These are phyloP conservation scores for Spatholobus suberectus DNA, from an alignment of 306 rosid genomes.

Conservation along the genomic window DNA sequence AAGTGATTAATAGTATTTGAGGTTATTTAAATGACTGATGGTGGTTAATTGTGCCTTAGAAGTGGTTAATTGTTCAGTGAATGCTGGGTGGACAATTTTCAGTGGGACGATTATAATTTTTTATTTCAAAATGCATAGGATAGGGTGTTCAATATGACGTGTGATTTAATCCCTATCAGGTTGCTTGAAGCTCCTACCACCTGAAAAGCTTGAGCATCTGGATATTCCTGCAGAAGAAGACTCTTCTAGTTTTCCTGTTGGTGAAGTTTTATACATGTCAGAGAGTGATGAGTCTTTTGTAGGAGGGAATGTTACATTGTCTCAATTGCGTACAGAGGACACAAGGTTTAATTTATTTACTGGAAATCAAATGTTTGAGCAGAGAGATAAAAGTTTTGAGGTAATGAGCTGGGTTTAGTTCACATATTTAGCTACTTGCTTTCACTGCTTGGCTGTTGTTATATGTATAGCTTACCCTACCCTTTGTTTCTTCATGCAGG, in stretches of 20 bases:
- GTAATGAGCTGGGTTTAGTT: constrained; percentile 48
- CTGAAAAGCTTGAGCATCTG: constrained; percentile 81
- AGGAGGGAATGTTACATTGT: constrained; percentile 49
- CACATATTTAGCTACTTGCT: neutral
- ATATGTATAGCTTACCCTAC: constrained; percentile 9
- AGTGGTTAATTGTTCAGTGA: neutral
- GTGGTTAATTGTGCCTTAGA: neutral
- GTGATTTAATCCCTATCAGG: constrained; percentile 55
- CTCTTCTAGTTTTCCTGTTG: constrained; percentile 51
- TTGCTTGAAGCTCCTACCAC: constrained; percentile 84
- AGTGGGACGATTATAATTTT: neutral
- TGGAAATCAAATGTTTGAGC: constrained; percentile 83
- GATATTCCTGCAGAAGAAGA: constrained; percentile 60
- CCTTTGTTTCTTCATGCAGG: constrained; percentile 55
- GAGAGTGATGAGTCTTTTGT: constrained; percentile 51
- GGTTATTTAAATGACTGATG: neutral
- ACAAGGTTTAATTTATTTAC: constrained; percentile 81
- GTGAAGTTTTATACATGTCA: constrained; percentile 56
- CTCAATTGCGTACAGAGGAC: constrained; percentile 51
- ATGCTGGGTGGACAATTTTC: neutral
- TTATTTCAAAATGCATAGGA: neutral
- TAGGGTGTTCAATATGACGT: neutral
- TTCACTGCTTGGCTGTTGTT: constrained; percentile 33
- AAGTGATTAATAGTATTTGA: neutral
- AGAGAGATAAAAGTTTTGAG: constrained; percentile 77